Base-by-base conservation (phyloP, 164 flowering plant genomes). In the Cinnamomum chago region DNA sequence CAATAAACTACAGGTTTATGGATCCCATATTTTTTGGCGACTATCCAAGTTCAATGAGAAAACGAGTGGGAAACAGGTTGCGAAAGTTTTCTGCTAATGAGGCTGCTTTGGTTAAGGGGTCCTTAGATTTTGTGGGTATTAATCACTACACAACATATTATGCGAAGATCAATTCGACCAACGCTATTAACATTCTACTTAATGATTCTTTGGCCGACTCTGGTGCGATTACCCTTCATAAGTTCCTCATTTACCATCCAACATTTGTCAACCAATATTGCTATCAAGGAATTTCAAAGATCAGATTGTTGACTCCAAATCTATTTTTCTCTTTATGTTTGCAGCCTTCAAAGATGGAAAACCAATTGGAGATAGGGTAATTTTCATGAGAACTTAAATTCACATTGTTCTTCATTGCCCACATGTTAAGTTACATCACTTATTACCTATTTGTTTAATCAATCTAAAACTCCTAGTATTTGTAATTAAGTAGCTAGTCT, bases 141-240 rank as follows among this genome's bases (percentile, higher is more conserved):
- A 95, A 95, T 83, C 98, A 95, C 83, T 95, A 95, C 79, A 95
- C 99, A 1, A 93, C 99, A 2, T 92, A 72, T 73, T 95, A 90
- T 84, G 98, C 87, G 0, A 69, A 6, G 62, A 14, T 78, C 28
- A 90, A 87, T 75, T 13, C 80, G 0, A 80, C 87, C 1, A 78
- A 83, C 60, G 6, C 83, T 12, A 69, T 90, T 30, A 88, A 85
- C 0, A 28, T n/a, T 40, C 73, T 92, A 1, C 85, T 93, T 11
- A 86, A 89, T 13, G 97, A 94, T 73, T n/a, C 91, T 18, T 2
- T 88, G 14, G 76, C 93, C 17, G 99, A 95, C 72, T 84, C 92
- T 17, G 99, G 97, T 2, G 84, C 98, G 60, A 11, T 81, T 33
- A 87, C 97, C 15, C 76, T 87, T 3, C 97, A 98, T 95, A 86